Conservation (phyloP, 768 basidiomycete species). For the Melanogaster broomeanus region DNA sequence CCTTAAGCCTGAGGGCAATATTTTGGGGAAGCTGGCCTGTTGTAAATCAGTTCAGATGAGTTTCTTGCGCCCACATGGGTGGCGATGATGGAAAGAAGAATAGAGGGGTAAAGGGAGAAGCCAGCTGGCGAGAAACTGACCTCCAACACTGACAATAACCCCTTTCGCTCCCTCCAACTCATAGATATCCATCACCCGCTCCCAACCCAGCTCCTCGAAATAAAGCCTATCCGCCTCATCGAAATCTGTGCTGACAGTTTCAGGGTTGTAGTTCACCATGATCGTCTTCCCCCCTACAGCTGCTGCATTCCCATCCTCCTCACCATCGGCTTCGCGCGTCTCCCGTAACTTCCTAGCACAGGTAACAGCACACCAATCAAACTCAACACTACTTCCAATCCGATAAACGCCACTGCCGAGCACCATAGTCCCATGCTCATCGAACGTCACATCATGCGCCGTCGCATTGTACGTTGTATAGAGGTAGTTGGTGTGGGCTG, state of each 20-base stretch:
- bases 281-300: constrained; percentile 70
- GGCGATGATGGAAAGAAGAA: neutral
- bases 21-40: constrained; percentile 97
- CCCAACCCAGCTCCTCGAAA: constrained; percentile 97
- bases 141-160: constrained; percentile 95
- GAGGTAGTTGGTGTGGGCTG: constrained; percentile 98
- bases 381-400: constrained; percentile 98
- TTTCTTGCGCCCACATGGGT: neutral
- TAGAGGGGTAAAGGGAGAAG: neutral
- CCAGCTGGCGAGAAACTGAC: constrained; percentile 42
- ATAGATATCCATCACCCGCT: constrained; percentile 99
- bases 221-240: constrained; percentile 99
- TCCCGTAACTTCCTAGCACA: constrained; percentile 90
- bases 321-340: constrained; percentile 54
- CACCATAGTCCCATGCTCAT: constrained; percentile 99
- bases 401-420: constrained; percentile 97
- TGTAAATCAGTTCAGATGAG: neutral
- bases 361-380: constrained; percentile 99
- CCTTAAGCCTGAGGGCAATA: constrained; percentile 93
- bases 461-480: constrained; percentile 99
- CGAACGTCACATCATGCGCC: constrained; percentile 91
- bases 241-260: constrained; percentile 98
- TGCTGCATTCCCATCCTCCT: constrained; percentile 13
- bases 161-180: constrained; percentile 92
- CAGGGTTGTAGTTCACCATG: constrained; percentile 99